Evolutionary conservation across 768 basidiomycete species (phyloP), one percentile per base, ranked within the genome.

Genomic region (Phanerodontia chrysosporium): DNA sequence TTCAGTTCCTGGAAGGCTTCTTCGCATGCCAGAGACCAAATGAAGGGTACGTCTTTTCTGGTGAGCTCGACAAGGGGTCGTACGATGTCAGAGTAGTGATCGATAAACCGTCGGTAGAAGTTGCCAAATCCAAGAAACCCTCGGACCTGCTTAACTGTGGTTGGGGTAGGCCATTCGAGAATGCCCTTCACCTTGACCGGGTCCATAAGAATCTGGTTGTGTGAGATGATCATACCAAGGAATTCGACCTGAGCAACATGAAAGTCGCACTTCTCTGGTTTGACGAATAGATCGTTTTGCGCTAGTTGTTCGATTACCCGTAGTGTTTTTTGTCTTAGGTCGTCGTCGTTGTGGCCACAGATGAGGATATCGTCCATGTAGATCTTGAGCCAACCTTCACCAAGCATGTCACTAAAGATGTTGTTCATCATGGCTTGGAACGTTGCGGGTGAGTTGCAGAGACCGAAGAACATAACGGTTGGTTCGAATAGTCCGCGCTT

Each of bases 321-420:
- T 0, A 46, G 32, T 0, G 67, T 64, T 6, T 65, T 32, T 32
- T 55, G 1, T 0, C 59, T 27, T 30, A 73, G 74, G 36, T 69
- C 39, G 2, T 66, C 61, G 0, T 65, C 9, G 51, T 57, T 63
- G 0, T 69, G 55, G 1, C 75, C 72, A 64, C 69, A 56, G 3
- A 65, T 53, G 10, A 63, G 46, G 14, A 79, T 74, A 51, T 79
- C 69, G 57, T 79, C 76, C 46, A 80, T 65, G 62, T 82, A 78
- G 54, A 81, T 74, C 0, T 65, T 61, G 22, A 81, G 72, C 28
- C 74, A 71, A 0, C 69, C 68, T 49, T 57, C 28, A 4, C 63
- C 63, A 12, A 78, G 65, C 57, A 72, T 2, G 48, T 76, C 67
- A 2, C 58, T n/a, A 24, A 74, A 64, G 14, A 72, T 61, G 62